Evolutionary conservation across 768 basidiomycete genomes (phyloP), one percentile per base, ranked within the genome.

Genomic region (Boletus sp.): DNA sequence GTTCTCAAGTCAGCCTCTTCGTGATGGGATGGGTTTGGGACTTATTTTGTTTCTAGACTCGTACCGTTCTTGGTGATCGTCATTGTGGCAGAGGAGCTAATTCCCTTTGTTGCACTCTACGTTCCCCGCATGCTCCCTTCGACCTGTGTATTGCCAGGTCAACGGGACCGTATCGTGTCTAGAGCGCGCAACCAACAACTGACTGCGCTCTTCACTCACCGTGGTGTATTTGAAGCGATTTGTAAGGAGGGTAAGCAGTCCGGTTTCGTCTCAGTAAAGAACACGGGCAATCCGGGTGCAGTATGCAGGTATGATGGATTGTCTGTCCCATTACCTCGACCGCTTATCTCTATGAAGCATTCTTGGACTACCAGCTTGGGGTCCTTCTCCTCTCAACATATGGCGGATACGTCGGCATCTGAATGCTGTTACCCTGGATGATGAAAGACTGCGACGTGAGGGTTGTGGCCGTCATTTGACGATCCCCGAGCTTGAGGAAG

Each of bases 91-190:
- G 92, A 94, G 69, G 92, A 94, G 70, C 67, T 88, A 33, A 81
- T 94, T 51, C 92, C 92, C 14, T 77, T 94, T 57, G 81, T 93
- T 57, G 90, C 90, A 27, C 81, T 94, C 56, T 93, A 90, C 64
- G 84, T 82, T n/a, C 92, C 92, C 2, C 82, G 80, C 65, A 79
- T 91, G 74, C 82, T 94, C 27, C 92, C 92, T 1, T 93, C 90
- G 3, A 93, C 92, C 0, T 93, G 90, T 65, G 78, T 93, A 51
- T 79, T 94, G 6, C 88, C 92, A 2, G 84, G 87, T 13, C 92
- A 94, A 72, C 83, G 76, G 65, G 67, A 86, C 74, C 73, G 93
- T 73, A 76, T 87, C 72, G 65, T 76, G 67, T 57, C 77, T 68
- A 76, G 83, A 73, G 69, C 77, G 63, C 60, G 78, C 70, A 64